Conservation (phyloP, 2,329 filamentous ascomycete species). For the Ophiostoma ips region DNA sequence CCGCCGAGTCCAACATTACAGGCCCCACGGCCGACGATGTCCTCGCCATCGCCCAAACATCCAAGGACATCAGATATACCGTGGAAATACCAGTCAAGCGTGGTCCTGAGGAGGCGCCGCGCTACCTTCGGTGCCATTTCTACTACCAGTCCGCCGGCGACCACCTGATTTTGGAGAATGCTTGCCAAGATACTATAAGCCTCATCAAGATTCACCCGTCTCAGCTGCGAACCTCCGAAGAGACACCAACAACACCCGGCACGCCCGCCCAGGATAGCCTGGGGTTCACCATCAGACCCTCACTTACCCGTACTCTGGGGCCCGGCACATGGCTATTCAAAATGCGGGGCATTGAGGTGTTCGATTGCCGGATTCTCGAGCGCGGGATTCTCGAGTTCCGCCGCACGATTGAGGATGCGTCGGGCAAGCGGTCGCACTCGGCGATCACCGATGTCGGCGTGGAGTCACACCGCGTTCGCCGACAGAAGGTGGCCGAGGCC, state of each 20-base stretch:
- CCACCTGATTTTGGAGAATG: slow-evolving; percentile 42
- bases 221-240: slow-evolving; percentile 20
- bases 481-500: slow-evolving; percentile 20
- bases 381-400: slow-evolving; percentile 36
- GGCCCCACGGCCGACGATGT: slow-evolving; percentile 36
- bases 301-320: slow-evolving; percentile 31
- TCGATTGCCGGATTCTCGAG: slow-evolving; percentile 45
- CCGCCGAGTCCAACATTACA: not conserved
- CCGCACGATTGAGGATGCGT: slow-evolving; percentile 23
- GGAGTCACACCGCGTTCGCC: slow-evolving; percentile 21
- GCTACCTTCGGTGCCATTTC: slow-evolving; percentile 45
- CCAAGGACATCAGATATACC: slow-evolving; percentile 45
- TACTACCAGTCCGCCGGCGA: slow-evolving; percentile 47
- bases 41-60: slow-evolving; percentile 45
- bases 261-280: slow-evolving; percentile 13
- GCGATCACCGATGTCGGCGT: slow-evolving; percentile 25
- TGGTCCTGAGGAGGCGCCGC: slow-evolving; percentile 26
- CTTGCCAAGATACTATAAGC: slow-evolving; percentile 38
- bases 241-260: not conserved
- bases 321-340: slow-evolving; percentile 45
- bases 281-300: slow-evolving; percentile 23
- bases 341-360: slow-evolving; percentile 32
- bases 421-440: slow-evolving; percentile 35
- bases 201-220: slow-evolving; percentile 31
- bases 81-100: slow-evolving; percentile 38